These are phyloP conservation scores for Carex myosuroides DNA, from an alignment of 176 grass and related monocot genomes.

Conservation along the genomic window DNA sequence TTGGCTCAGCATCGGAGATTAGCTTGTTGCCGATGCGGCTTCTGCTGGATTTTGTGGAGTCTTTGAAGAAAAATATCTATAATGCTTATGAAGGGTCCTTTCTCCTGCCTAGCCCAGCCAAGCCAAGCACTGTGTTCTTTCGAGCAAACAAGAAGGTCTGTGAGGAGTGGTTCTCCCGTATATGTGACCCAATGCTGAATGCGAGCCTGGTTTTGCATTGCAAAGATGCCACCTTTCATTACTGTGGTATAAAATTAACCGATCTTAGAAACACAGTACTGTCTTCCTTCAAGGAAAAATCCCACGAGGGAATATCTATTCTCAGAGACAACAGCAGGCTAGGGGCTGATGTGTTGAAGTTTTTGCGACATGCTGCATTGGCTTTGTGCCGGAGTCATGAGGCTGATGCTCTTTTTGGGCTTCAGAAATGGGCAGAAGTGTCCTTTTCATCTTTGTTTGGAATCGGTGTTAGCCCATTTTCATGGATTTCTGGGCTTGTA, in stretches of 20 bases:
- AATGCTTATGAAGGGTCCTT: slow-evolving; percentile 98
- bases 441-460: slow-evolving; percentile 64
- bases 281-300: slow-evolving; percentile 61
- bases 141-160: slow-evolving; percentile 92
- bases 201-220: slow-evolving; percentile 80
- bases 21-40: slow-evolving; percentile 77
- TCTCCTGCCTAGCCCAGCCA: slow-evolving; percentile 55
- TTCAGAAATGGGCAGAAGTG: slow-evolving; percentile 65
- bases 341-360: slow-evolving; percentile 62
- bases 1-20: slow-evolving; percentile 46
- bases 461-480: slow-evolving; percentile 50
- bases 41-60: slow-evolving; percentile 89
- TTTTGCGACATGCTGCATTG: slow-evolving; percentile 73
- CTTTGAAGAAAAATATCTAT: slow-evolving; percentile 92
- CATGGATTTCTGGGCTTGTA: slow-evolving; percentile 87
- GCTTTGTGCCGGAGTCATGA: slow-evolving; percentile 80
- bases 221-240: slow-evolving; percentile 65
- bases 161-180: slow-evolving; percentile 99
- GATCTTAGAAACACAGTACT: slow-evolving; percentile 60
- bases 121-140: slow-evolving; percentile 82
- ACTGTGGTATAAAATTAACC: slow-evolving; percentile 52
- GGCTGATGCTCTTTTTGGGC: slow-evolving; percentile 74
- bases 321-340: slow-evolving; percentile 51
- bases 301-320: slow-evolving; percentile 34
- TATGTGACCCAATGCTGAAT: slow-evolving; percentile 97